Evolutionary conservation across 1,139 yeast genomes (phyloP), one percentile per base, ranked within the genome.

Genomic region (Sugiyamaella grinbergsii): DNA sequence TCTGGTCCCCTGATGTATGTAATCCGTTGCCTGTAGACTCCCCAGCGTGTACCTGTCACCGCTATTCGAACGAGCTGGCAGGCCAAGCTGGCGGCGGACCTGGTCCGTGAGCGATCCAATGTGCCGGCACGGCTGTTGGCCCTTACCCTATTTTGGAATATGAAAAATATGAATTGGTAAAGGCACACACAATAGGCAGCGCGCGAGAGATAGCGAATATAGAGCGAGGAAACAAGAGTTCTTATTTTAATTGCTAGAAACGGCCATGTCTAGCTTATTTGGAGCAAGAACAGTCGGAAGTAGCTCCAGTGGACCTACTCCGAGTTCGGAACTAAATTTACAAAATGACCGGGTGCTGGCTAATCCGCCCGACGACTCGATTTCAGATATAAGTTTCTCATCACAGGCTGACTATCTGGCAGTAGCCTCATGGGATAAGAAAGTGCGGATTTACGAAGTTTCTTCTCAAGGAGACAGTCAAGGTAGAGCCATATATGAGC

Each of bases 351-450:
- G 86, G 54, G 76, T 81, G n/a, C 75, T 91, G 47, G 79, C 81
- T 57, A 85, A 86, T 62, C 89, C 95, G 1, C 98, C 98, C 10
- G 95, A 88, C 57, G 98, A 94, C 65, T 84, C 96, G 2, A 78
- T 94, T 28, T 79, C 91, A n/a, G 95, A 88, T 60, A 68, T 94
- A 52, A 75, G 90, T 16, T 94, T 93, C 69, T 87, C 96, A n/a
- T 89, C 98, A n/a, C 88, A 79, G 57, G 94, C 86, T 22, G 97
- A 94, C 61, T 69, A 85, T 53, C 71, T 81, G 50, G 82, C 95
- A 2, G 95, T 83, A 2, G 80, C 95, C 8, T 85, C 95, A 34
- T 94, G 99, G 98, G 99, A 94, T 70, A 87, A 86, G 62, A 90
- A 90, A 66, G 96, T 89, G 33, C 78, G 98, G 54, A 84, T 94